Percentiles rank a stretch among this genome's conserved stretches.
phyloP scores from a whole-genome alignment of 2,329 filamentous ascomycete genomes.

The Huntiella omanensis region DNA sequence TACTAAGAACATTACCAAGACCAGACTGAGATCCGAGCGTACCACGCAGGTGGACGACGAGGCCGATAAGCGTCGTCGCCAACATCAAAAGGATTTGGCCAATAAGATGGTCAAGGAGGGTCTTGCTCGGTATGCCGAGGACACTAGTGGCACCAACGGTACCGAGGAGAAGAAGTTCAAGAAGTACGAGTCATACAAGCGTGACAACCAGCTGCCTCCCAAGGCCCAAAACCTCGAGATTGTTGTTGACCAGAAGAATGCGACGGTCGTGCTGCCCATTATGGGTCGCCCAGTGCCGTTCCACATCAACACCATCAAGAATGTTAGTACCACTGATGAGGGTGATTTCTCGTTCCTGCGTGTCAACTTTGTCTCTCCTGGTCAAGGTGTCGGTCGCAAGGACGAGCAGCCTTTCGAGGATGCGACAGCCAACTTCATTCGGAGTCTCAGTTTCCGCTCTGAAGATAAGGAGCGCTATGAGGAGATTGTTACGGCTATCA shows the following conservation, averaged over 20 bases:
- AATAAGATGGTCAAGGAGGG: slow-evolving; percentile 81
- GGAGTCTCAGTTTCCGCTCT: slow-evolving; percentile 88
- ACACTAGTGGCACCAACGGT: slow-evolving; percentile 68
- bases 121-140: slow-evolving; percentile 66
- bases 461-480: slow-evolving; percentile 75
- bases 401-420: slow-evolving; percentile 98
- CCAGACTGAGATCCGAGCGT: slow-evolving; percentile 76
- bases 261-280: slow-evolving; percentile 80
- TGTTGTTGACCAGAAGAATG: slow-evolving; percentile 76
- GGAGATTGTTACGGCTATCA: slow-evolving; percentile 82
- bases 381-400: slow-evolving; percentile 90
- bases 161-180: slow-evolving; percentile 97
- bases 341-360: slow-evolving; percentile 84
- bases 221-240: slow-evolving; percentile 74
- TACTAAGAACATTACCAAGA: slow-evolving; percentile 88
- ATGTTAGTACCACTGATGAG: slow-evolving; percentile 93
- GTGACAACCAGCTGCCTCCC: slow-evolving; percentile 78
- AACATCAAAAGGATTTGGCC: slow-evolving; percentile 81
- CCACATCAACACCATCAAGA: slow-evolving; percentile 96
- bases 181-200: slow-evolving; percentile 96
- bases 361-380: slow-evolving; percentile 93
- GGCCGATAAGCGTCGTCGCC: slow-evolving; percentile 66
- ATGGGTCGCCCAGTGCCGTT: slow-evolving; percentile 96
- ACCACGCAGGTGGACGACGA: slow-evolving; percentile 79
- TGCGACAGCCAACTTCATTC: slow-evolving; percentile 82